Evolutionary conservation across 306 rosid species (phyloP), one percentile per base, ranked within the genome.

Genomic region (Cyclanthera cordifolia): DNA sequence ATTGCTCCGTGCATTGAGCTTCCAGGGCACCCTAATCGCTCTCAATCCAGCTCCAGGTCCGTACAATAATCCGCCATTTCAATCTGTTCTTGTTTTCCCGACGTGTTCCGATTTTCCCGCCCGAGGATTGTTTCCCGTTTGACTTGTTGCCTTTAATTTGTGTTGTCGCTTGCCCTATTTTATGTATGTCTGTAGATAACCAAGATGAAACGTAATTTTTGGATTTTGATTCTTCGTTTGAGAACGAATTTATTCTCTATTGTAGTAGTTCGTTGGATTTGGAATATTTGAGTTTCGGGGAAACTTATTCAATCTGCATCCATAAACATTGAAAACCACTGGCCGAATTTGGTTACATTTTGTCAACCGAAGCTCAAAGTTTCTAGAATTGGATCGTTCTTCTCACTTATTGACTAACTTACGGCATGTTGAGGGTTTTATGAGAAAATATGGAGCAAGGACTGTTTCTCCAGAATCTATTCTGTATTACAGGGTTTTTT

Each of bases 21-120:
- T 58, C 43, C 73, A 17, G 60, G 50, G 13, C 55, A 46, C 53
- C 19, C 63, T 19, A 54, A 16, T 80, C 71, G 70, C 49, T 74
- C 85, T 64, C 80, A 73, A 28, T 80, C 84, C 73, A 70, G 69
- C 61, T 80, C 72, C 67, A 64, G 81, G 75, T 76, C 53, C 21
- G 51, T 74, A 15, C 39, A 13, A 48, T 13, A 11, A 19, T 23
- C 61, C 51, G 2, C 25, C 56, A 19, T 47, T 56, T 16, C 5
- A 27, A 41, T 6, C 21, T 16, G 32, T 19, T 11, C 6, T 47
- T 28, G 14, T 25, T 57, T 12, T 37, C 0, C 54, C 13, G 20
- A 4, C 5, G 15, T 21, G 14, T 19, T n/a, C n/a, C 6, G 6
- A 24, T 32, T 30, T 1, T 19, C 17, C 23, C 10, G 50, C 11